Evolutionary conservation across 2,329 filamentous ascomycete species (phyloP).

Genomic region (Verruconis gallopava): DNA sequence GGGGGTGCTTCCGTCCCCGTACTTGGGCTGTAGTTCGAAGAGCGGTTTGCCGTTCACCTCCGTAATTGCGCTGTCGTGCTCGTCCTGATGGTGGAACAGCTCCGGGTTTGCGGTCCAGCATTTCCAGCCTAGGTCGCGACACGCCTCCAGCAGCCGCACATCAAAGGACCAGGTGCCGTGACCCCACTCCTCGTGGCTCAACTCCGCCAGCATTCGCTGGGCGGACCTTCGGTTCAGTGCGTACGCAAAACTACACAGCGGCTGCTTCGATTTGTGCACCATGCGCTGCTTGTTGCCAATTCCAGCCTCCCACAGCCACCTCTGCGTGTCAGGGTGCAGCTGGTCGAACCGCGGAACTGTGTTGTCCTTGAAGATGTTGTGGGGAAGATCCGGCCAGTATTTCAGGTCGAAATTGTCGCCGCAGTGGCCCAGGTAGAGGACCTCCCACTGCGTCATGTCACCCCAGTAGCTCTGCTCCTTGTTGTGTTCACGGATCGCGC

Average conservation of each 20-base stretch:
- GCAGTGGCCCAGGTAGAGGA: conserved; percentile 30
- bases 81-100: conserved; percentile 21
- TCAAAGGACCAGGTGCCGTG: conserved; percentile 30
- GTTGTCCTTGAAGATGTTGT: conserved; percentile 30
- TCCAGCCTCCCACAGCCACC: conserved; percentile 22
- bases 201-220: conserved; percentile 16
- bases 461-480: conserved; percentile 21
- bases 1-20: conserved; percentile 11
- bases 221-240: conserved; percentile 24
- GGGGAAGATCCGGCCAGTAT: conserved; percentile 27
- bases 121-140: conserved; percentile 21
- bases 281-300: conserved; percentile 20
- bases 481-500: conserved; percentile 10
- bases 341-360: conserved; percentile 17
- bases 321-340: conserved; percentile 17
- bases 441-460: conserved; percentile 20
- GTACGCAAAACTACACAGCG: conserved; percentile 30
- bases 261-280: conserved; percentile 22
- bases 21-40: conserved; percentile 11
- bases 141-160: conserved; percentile 21
- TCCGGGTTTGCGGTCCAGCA: conserved; percentile 22
- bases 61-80: conserved; percentile 19
- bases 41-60: conserved; percentile 12
- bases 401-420: conserved; percentile 21
- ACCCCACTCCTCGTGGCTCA: conserved; percentile 19